Conservation (phyloP, 352 stramenopile genomes). For the Globisporangium emineosum region DNA sequence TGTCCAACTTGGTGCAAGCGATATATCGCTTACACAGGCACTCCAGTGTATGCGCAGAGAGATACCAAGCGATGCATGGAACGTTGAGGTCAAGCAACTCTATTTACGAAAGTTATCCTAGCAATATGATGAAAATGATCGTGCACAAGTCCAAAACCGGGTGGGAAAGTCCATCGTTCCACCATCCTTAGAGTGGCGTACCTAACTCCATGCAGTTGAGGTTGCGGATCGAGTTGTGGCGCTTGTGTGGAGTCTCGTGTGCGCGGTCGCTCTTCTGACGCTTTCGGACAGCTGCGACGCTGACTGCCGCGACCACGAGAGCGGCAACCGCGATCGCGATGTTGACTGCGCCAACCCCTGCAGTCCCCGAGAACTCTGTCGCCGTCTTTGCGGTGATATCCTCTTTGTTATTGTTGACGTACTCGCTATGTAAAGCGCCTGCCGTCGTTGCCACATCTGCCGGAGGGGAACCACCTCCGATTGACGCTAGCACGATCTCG, state of each 20-base stretch:
- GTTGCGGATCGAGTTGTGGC: conserved; percentile 9
- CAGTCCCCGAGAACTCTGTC: neutral
- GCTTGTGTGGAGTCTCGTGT: neutral
- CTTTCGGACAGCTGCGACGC: conserved; percentile 17
- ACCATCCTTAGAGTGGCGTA: conserved; percentile 8
- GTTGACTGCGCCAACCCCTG: neutral
- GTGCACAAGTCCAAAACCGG: neutral
- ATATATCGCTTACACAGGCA: no score
- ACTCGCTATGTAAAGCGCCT: neutral
- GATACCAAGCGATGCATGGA: neutral
- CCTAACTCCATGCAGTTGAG: conserved; percentile 9
- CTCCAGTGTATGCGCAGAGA: no score
- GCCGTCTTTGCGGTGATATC: conserved; percentile 4
- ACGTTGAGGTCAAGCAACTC: neutral
- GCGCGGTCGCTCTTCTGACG: conserved; percentile 3
- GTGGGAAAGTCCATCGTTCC: neutral
- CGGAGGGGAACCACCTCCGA: neutral
- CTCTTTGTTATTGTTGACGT: neutral
- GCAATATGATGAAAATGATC: neutral
- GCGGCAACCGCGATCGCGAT: conserved; percentile 8
- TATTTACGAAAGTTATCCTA: conserved; percentile 1
- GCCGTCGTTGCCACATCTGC: neutral
- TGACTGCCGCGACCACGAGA: conserved; percentile 10
- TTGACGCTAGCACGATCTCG: neutral
- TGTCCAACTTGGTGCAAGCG: neutral